A percentile compares a stretch with the other conserved stretches of the same genome.
Evolutionary conservation across 2,329 filamentous ascomycete species (phyloP).

Genomic region (Monilinia fructigena): DNA sequence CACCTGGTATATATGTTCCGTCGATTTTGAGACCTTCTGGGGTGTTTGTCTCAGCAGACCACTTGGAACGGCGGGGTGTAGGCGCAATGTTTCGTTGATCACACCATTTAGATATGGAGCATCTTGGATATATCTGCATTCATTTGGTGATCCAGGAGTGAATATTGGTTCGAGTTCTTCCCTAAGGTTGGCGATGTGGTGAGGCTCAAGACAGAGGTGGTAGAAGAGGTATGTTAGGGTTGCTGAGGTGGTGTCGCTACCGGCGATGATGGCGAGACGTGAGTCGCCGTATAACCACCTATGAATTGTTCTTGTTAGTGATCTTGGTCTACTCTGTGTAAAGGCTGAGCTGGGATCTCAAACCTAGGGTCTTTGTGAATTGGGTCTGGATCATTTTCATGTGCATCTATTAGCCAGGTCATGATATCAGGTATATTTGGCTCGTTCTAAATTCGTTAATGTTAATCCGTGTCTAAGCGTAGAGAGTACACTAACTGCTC

Average conservation of each 20-base stretch:
- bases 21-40: slow-evolving; percentile 37
- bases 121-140: slow-evolving; percentile 18
- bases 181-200: slow-evolving; percentile 25
- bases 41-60: slow-evolving; percentile 41
- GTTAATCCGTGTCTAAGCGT: neutral
- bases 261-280: slow-evolving; percentile 41
- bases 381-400: slow-evolving; percentile 22
- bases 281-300: slow-evolving; percentile 30
- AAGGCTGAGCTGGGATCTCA: neutral
- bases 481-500: slow-evolving; percentile 18
- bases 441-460: slow-evolving; percentile 18
- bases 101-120: slow-evolving; percentile 27
- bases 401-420: slow-evolving; percentile 27
- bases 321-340: neutral
- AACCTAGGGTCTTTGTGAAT: neutral
- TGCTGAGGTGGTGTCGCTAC: slow-evolving; percentile 46
- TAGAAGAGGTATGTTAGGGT: slow-evolving; percentile 46
- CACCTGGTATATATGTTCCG: slow-evolving; percentile 23
- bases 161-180: slow-evolving; percentile 26
- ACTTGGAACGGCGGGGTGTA: slow-evolving; percentile 26
- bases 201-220: slow-evolving; percentile 28
- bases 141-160: slow-evolving; percentile 21
- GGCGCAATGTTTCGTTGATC: slow-evolving; percentile 30
- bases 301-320: neutral
- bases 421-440: slow-evolving; percentile 26